These are phyloP conservation scores for Yarrowia sp. DNA, from an alignment of 805 yeast genomes.

Conservation along the genomic window DNA sequence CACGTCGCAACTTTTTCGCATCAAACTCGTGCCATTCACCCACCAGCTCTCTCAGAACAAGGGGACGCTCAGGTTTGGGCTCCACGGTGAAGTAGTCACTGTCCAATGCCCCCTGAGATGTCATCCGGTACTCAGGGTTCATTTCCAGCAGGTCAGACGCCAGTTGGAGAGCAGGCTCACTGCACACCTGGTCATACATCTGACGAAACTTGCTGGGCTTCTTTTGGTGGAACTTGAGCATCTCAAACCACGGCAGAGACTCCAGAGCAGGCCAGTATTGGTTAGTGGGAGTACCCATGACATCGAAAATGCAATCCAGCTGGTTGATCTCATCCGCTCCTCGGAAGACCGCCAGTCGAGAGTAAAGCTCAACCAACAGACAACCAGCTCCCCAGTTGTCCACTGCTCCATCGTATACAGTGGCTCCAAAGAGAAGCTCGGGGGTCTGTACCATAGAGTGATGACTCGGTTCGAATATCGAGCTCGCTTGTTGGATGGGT, in stretches of 20 bases:
- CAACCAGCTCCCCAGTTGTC: slow-evolving; percentile 99
- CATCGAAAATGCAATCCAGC: slow-evolving; percentile 65
- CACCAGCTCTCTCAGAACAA: slow-evolving; percentile 49
- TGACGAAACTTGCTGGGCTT: slow-evolving; percentile 41
- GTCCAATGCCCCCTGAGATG: slow-evolving; percentile 64
- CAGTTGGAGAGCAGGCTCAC: slow-evolving; percentile 52
- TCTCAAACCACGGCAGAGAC: slow-evolving; percentile 87
- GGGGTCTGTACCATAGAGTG: slow-evolving; percentile 98
- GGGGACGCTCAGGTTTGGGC: slow-evolving; percentile 61
- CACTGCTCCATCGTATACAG: slow-evolving; percentile 84
- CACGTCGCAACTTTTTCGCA: slow-evolving; percentile 54
- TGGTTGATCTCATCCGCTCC: slow-evolving; percentile 89
- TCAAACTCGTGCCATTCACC: slow-evolving; percentile 99
- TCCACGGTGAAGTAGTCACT: slow-evolving; percentile 69
- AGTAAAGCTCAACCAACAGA: slow-evolving; percentile 74
- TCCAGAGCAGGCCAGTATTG: slow-evolving; percentile 76
- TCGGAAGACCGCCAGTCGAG: slow-evolving; percentile 72
- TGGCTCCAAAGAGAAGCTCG: slow-evolving; percentile 83
- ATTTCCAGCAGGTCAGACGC: slow-evolving; percentile 60
- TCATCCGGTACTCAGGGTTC: slow-evolving; percentile 65
- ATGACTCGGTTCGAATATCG: slow-evolving; percentile 94
- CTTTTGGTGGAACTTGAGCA: slow-evolving; percentile 58
- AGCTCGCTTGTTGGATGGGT: slow-evolving; percentile 44
- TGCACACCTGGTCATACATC: slow-evolving; percentile 44
- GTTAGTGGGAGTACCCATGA: slow-evolving; percentile 81